These are phyloP conservation scores for Neopestalotiopsis rosae DNA, from an alignment of 2,329 filamentous ascomycete species.

Conservation along the genomic window DNA sequence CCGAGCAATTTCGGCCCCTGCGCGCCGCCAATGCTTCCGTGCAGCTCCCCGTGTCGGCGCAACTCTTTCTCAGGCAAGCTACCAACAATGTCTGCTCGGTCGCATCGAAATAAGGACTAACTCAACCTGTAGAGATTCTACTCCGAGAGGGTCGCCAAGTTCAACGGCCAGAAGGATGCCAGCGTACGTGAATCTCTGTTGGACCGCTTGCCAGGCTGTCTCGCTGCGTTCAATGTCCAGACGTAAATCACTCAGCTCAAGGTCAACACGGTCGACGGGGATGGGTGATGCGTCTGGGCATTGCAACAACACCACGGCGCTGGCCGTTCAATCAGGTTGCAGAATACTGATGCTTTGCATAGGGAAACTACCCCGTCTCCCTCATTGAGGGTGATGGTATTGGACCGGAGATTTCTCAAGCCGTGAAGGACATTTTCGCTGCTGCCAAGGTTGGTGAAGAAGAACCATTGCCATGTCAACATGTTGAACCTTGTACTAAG, in stretches of 20 bases:
- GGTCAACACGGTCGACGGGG: conserved; percentile 9
- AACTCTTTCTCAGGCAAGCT: conserved; percentile 41
- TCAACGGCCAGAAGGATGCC: conserved; percentile 86
- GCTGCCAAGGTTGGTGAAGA: conserved; percentile 78
- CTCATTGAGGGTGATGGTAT: conserved; percentile 99
- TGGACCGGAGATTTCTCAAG: conserved; percentile 95
- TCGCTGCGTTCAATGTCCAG: conserved; percentile 22
- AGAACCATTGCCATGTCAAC: not conserved
- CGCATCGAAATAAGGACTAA: conserved; percentile 19
- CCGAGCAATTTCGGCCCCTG: conserved; percentile 77
- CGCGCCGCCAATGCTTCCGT: conserved; percentile 79
- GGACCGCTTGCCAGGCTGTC: conserved; percentile 18
- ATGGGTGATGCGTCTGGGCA: not conserved
- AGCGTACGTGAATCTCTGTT: conserved; percentile 66
- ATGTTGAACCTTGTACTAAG: conserved; percentile 22
- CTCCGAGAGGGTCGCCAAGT: conserved; percentile 82
- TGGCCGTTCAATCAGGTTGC: conserved; percentile 20
- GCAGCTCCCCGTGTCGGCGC: conserved; percentile 63
- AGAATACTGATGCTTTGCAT: conserved; percentile 22
- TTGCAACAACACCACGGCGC: not conserved
- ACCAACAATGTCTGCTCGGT: conserved; percentile 16
- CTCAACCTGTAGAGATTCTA: conserved; percentile 59
- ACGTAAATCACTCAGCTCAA: conserved; percentile 48
- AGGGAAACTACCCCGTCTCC: conserved; percentile 96
- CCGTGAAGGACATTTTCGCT: conserved; percentile 98